phyloP scores from a whole-genome alignment of 1,139 yeast species.

The Barnettozyma hawaiiensis region DNA sequence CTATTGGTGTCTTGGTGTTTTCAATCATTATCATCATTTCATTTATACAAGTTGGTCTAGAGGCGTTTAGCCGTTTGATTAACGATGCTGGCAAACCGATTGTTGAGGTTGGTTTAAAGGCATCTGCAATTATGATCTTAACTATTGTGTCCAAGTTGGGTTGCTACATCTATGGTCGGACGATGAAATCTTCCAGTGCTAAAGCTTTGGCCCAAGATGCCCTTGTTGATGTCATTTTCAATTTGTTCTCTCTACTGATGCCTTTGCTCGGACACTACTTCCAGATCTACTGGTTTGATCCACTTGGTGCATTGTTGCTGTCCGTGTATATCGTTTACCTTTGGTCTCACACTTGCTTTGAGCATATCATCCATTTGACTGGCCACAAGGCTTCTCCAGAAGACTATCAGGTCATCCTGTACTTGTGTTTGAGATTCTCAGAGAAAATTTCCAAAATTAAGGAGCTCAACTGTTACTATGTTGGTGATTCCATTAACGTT shows the following conservation, averaged over 20 bases:
- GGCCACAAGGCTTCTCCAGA: constrained; percentile 64
- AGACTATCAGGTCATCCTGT: constrained; percentile 62
- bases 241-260: constrained; percentile 61
- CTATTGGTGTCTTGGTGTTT: constrained; percentile 71
- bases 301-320: constrained; percentile 62
- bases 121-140: constrained; percentile 53
- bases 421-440: constrained; percentile 64
- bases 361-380: constrained; percentile 67
- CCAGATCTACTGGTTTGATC: constrained; percentile 66
- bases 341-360: constrained; percentile 62
- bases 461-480: constrained; percentile 67
- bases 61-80: constrained; percentile 38
- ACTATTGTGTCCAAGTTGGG: constrained; percentile 57
- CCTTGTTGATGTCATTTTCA: constrained; percentile 68
- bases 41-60: constrained; percentile 68
- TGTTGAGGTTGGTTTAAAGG: constrained; percentile 48
- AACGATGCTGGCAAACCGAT: constrained; percentile 31
- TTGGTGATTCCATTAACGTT: constrained; percentile 70
- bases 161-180: constrained; percentile 62
- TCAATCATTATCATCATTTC: constrained; percentile 67
- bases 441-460: constrained; percentile 61
- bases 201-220: constrained; percentile 84
- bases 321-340: constrained; percentile 58
- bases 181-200: constrained; percentile 61
- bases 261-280: constrained; percentile 54